Conservation (phyloP, 352 stramenopile species). For the Pilasporangium apinafurcum region DNA sequence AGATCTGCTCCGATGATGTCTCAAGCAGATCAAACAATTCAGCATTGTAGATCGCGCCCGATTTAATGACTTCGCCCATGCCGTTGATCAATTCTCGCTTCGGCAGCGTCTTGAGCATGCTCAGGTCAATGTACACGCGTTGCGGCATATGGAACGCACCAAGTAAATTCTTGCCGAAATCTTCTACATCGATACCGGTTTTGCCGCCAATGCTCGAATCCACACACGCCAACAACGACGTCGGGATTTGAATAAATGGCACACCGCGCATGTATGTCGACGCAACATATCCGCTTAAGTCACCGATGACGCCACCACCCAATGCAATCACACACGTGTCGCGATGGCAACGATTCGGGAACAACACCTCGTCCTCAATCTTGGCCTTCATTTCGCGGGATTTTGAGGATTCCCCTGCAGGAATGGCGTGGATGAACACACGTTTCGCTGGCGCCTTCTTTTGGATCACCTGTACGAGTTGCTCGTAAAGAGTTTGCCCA, state of each 20-base stretch:
- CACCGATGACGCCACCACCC: conserved; percentile 96
- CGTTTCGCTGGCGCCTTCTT: conserved; percentile 27
- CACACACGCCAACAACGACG: conserved; percentile 98
- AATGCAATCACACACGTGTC: conserved; percentile 85
- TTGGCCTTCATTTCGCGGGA: conserved; percentile 70
- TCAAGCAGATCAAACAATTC: conserved; percentile 94
- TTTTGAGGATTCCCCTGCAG: conserved; percentile 70
- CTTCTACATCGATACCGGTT: conserved; percentile 95
- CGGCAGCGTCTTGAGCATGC: conserved; percentile 90
- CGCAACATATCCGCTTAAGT: conserved; percentile 97
- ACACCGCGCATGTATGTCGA: conserved; percentile 95
- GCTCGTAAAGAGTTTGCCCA: conserved; percentile 42
- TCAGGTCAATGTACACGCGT: conserved; percentile 95
- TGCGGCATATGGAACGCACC: conserved; percentile 98
- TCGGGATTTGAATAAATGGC: conserved; percentile 91
- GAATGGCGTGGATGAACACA: conserved; percentile 57
- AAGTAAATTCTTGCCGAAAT: conserved; percentile 96
- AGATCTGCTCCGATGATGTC: conserved; percentile 79
- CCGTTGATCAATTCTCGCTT: conserved; percentile 94
- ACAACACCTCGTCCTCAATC: conserved; percentile 80
- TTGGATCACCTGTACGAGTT: conserved; percentile 33
- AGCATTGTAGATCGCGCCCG: conserved; percentile 93
- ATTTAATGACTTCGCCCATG: conserved; percentile 98
- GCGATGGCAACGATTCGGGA: conserved; percentile 75
- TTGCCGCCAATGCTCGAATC: conserved; percentile 98